Base-by-base conservation (phyloP, 306 rosid genomes). In the Acacia crassicarpa region DNA sequence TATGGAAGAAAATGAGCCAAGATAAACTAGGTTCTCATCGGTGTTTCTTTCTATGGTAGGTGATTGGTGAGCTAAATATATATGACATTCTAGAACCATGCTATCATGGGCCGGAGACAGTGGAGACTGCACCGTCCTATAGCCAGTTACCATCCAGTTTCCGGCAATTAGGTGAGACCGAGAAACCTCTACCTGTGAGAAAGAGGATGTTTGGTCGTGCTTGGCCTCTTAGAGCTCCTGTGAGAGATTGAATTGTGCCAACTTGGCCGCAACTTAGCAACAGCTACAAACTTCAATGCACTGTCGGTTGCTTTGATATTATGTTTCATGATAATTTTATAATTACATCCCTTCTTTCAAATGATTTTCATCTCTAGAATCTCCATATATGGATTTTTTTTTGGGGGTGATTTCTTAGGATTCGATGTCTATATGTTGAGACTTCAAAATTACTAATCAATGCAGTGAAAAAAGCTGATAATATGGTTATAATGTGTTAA, bases 171-270 rank as follows among this genome's bases (percentile, higher is more conserved):
- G 99, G 99, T 5, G 92, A 95, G 86, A 93, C 99, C 4, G 94
- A 92, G 67, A 93, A 85, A 83, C 99, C 97, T 83, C 90, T 89
- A 74, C 91, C 92, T 19, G 99, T 95, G 78, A 92, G 99, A 80
- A 93, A 88, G 70, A 91, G 99, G 84, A 95, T 95, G 90, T 95
- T 93, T 27, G 99, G 99, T 71, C 99, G 96, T 22, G 96, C 99
- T 62, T 95, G 99, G 99, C 99, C 99, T 38, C 83, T 89, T 63
- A 84, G 96, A 84, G 99, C 99, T 83, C 97, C 95, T 74, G 99
- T 95, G 23, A 91, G 92, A 86, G 90, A 83, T 54, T 98, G 99
- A 67, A 72, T 79, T 74, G 97, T 95, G 72, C 99, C 94, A 72
- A 90, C 94, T 61, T 95, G 99, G 99, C 94, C 99, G 0, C 87